Evolutionary conservation across 345 rosid genomes (phyloP), one percentile per base, ranked within the genome.

Genomic region (Hibiscus tridactylites): DNA sequence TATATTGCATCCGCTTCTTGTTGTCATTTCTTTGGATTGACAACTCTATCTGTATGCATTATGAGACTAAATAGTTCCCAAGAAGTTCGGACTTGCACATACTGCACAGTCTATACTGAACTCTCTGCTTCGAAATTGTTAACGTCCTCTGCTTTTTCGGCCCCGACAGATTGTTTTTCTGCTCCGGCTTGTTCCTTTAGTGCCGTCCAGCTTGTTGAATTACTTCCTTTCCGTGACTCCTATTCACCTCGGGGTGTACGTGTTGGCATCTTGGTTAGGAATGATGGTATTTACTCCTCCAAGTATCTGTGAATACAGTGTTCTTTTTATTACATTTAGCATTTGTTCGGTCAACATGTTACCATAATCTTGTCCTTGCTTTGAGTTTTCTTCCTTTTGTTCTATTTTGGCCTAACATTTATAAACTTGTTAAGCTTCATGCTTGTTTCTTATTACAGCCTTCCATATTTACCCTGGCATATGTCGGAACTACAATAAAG

Each of bases 171-270:
- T 62, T 17, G 47, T 37, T 35, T 62, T 62, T 19, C 67, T 62
- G 67, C 49, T 35, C 37, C 28, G 28, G 46, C 28, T 62, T 62
- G 28, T 35, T 35, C 47, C 67, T n/a, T 62, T 62, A 62, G 37
- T 37, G 47, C 67, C 67, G 11, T 62, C 35, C 47, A n/a, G 10
- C 66, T 15, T 62, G 66, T 62, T 62, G 66, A 62, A 62, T 37
- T n/a, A 62, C 47, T 42, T 62, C 47, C 67, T 62, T 62, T 62
- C 47, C 0, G 15, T n/a, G 47, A 62, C 67, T 62, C 28, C 67
- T 35, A 49, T 62, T 37, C 12, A 2, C n/a, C 47, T n/a, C 26
- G 6, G 66, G 24, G 66, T 8, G 47, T 62, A 62, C 11, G 15
- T 35, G 15, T 1, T 62, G 47, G 67, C 47, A 62, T 62, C 67